Evolutionary conservation across 169 alveolate species (phyloP).

Genomic region (Plasmodium coatneyi): DNA sequence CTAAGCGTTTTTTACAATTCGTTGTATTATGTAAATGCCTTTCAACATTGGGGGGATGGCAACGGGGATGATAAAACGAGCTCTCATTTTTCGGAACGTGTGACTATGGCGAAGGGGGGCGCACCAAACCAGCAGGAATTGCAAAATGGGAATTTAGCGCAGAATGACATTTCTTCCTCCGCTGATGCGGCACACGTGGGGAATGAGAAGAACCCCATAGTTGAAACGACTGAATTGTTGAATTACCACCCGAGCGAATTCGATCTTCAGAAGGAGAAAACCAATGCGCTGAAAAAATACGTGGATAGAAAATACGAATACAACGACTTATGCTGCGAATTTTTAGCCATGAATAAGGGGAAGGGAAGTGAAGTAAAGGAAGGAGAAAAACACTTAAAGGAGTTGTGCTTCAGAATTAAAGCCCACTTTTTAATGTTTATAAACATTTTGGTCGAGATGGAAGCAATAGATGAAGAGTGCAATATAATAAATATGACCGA

Average conservation of each 20-base stretch:
- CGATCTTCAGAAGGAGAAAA: conserved; percentile 33
- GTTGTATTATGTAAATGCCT: conserved; percentile 56
- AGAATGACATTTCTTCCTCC: not conserved
- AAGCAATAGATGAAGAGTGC: conserved; percentile 80
- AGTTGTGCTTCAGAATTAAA: conserved; percentile 52
- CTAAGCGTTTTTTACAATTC: conserved; percentile 59
- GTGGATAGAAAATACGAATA: conserved; percentile 68
- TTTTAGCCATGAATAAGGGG: conserved; percentile 1
- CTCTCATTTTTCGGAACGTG: not conserved
- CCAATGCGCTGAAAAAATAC: conserved; percentile 2
- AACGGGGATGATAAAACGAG: not conserved
- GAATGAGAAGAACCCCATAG: not conserved
- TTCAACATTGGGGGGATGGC: not conserved
- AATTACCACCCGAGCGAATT: conserved; percentile 3
- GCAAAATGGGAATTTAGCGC: not conserved
- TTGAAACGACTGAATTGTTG: not conserved
- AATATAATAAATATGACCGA: conserved; percentile 80
- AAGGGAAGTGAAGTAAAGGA: not conserved
- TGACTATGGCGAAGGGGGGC: not conserved
- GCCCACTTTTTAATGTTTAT: conserved; percentile 70
- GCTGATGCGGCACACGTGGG: not conserved
- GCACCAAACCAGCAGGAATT: not conserved
- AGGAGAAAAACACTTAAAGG: conserved; percentile 25
- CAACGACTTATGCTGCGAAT: conserved; percentile 46
- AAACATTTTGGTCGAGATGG: conserved; percentile 80